Conservation (phyloP, 2,329 filamentous ascomycete species). For the Exophiala sp. region DNA sequence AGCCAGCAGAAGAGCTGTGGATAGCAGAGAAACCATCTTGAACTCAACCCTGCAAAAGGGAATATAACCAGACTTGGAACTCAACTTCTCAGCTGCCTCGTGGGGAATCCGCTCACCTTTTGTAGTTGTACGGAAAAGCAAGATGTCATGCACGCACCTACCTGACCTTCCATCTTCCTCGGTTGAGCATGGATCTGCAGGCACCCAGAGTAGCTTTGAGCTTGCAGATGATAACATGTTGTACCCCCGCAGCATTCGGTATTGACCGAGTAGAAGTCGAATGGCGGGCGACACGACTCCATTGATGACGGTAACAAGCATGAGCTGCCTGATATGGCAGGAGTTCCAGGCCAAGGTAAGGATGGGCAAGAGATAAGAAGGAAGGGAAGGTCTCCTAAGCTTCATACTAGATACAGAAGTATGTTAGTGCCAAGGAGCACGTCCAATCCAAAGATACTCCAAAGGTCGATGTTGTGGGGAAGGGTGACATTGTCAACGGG, state of each 20-base stretch:
- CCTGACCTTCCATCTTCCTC: too few relatives aligned
- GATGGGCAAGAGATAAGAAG: conserved; percentile 11
- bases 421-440: neutral
- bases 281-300: neutral
- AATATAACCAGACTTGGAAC: neutral
- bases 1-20: conserved; percentile 16
- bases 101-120: too few relatives aligned
- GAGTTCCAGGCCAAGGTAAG: neutral
- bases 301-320: neutral
- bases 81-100: too few relatives aligned
- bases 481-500: conserved; percentile 11
- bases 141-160: too few relatives aligned
- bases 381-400: neutral
- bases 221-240: too few relatives aligned
- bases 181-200: too few relatives aligned
- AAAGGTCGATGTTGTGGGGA: conserved; percentile 6
- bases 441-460: neutral
- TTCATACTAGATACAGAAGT: neutral
- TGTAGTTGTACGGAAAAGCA: too few relatives aligned
- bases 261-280: conserved; percentile 1
- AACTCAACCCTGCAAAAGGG: neutral
- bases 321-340: conserved; percentile 15
- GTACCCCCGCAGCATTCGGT: conserved; percentile 1
- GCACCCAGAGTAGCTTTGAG: too few relatives aligned
- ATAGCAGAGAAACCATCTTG: conserved; percentile 13